These are phyloP conservation scores for Cladophialophora immunda DNA, from an alignment of 2,329 filamentous ascomycete genomes.

Conservation along the genomic window DNA sequence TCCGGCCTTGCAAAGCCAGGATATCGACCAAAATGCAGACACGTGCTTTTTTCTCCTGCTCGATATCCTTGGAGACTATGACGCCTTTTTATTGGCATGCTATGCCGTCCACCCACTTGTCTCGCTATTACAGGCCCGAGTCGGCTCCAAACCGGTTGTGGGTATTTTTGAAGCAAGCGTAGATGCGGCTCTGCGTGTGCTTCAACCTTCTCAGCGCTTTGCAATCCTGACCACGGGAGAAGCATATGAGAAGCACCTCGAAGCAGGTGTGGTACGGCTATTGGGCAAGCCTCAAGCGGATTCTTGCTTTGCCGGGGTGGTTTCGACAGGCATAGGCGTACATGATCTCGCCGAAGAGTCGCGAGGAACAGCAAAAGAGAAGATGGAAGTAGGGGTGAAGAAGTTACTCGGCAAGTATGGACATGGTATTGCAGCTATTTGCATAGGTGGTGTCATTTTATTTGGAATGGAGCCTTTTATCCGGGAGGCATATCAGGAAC, in stretches of 20 bases:
- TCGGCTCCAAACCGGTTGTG: conserved; percentile 15
- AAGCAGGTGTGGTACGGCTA: conserved; percentile 5
- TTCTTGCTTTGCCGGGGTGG: conserved; percentile 17
- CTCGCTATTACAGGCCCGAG: conserved; percentile 5
- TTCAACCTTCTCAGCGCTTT: conserved; percentile 6
- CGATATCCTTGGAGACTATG: conserved; percentile 10
- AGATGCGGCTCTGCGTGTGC: not conserved
- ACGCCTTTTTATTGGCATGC: conserved; percentile 22
- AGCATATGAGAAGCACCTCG: conserved; percentile 18
- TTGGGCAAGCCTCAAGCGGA: not conserved
- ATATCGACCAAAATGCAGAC: conserved; percentile 15
- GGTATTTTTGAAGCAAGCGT: conserved; percentile 26
- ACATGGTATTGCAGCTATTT: conserved; percentile 10
- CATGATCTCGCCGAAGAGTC: not conserved
- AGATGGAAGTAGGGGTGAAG: conserved; percentile 7
- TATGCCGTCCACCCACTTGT: conserved; percentile 24
- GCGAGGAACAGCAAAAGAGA: conserved; percentile 6
- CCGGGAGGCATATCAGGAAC: conserved; percentile 6
- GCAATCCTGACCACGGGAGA: conserved; percentile 25
- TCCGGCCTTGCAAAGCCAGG: conserved; percentile 10
- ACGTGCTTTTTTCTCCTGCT: conserved; percentile 6
- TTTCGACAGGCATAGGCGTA: conserved; percentile 12
- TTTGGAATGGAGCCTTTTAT: conserved; percentile 15
- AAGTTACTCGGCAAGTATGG: conserved; percentile 7
- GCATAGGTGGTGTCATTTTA: conserved; percentile 24